phyloP scores from a whole-genome alignment of 345 rosid genomes.

The Pugionium cornutum region DNA sequence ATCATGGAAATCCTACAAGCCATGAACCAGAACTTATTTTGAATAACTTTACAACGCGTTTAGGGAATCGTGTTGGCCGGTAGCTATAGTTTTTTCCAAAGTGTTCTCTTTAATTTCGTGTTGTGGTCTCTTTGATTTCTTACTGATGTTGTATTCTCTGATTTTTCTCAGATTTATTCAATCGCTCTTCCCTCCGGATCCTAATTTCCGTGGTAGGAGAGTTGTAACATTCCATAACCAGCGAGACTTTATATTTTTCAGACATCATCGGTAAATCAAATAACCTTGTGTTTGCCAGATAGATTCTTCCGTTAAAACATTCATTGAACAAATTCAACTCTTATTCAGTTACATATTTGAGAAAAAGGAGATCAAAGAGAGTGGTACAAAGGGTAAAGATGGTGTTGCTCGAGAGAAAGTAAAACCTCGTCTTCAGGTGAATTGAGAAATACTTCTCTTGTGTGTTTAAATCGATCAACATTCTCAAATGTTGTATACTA shows the following conservation, averaged over 20 bases:
- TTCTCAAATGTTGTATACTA: neutral
- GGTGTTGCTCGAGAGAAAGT: constrained; percentile 52
- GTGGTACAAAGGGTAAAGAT: constrained; percentile 53
- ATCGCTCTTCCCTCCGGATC: constrained; percentile 83
- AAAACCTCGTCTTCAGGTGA: constrained; percentile 82
- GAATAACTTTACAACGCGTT: constrained; percentile 82
- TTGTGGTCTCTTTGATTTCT: constrained; percentile 8
- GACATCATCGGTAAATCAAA: constrained; percentile 78
- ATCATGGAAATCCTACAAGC: constrained; percentile 92
- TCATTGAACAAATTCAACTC: neutral
- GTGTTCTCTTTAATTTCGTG: neutral
- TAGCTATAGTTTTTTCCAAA: constrained; percentile 27
- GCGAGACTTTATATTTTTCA: constrained; percentile 87
- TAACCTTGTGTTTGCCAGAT: neutral
- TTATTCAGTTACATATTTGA: constrained; percentile 75
- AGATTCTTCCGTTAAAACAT: neutral
- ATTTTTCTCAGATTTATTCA: constrained; percentile 57
- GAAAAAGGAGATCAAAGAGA: constrained; percentile 58
- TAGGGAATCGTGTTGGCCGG: constrained; percentile 96
- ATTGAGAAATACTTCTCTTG: neutral
- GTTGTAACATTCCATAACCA: constrained; percentile 97
- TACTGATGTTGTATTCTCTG: neutral
- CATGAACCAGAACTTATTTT: constrained; percentile 87
- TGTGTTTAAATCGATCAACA: neutral
- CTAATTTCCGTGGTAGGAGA: constrained; percentile 80